Conservation (phyloP, 2,329 filamentous ascomycete genomes). For the Trichophyton equinum region DNA sequence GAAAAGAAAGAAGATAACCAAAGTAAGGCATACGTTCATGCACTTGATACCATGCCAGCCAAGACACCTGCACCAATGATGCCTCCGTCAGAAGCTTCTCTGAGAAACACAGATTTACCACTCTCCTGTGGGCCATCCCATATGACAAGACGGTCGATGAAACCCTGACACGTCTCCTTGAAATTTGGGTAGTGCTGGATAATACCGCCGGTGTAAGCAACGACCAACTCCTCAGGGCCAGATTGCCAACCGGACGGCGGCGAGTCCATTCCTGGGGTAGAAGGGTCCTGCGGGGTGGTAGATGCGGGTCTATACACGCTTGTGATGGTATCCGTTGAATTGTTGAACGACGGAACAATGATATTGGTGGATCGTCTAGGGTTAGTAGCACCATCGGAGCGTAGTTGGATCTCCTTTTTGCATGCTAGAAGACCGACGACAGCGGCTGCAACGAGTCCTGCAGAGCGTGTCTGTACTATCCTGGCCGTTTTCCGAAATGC, state of each 20-base stretch:
- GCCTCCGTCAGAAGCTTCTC: slow-evolving; percentile 38
- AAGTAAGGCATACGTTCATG: background rate
- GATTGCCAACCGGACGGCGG: slow-evolving; percentile 32
- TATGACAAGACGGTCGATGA: slow-evolving; percentile 43
- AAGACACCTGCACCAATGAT: slow-evolving; percentile 40
- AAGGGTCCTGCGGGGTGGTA: background rate
- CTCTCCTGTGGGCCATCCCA: slow-evolving; percentile 26
- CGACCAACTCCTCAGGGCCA: slow-evolving; percentile 50
- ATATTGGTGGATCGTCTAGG: slow-evolving; percentile 18
- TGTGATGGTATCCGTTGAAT: slow-evolving; percentile 17
- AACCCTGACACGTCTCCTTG: slow-evolving; percentile 51
- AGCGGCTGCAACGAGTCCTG: slow-evolving; percentile 60
- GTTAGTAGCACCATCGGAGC: slow-evolving; percentile 28
- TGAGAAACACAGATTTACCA: slow-evolving; percentile 34
- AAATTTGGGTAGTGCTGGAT: slow-evolving; percentile 63
- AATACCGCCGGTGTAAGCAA: slow-evolving; percentile 64
- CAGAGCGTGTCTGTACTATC: slow-evolving; percentile 58
- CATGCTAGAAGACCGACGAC: slow-evolving; percentile 57
- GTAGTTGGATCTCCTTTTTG: slow-evolving; percentile 50
- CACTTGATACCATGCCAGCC: slow-evolving; percentile 28
- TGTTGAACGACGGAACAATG: slow-evolving; percentile 13
- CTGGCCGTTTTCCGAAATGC: slow-evolving; percentile 55
- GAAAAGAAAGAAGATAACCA: background rate
- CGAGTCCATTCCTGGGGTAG: slow-evolving; percentile 5
- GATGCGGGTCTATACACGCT: slow-evolving; percentile 8